Percentiles rank a stretch among this genome's conserved stretches.
phyloP scores from a whole-genome alignment of 768 basidiomycete species.

The Trametes meyenii region DNA sequence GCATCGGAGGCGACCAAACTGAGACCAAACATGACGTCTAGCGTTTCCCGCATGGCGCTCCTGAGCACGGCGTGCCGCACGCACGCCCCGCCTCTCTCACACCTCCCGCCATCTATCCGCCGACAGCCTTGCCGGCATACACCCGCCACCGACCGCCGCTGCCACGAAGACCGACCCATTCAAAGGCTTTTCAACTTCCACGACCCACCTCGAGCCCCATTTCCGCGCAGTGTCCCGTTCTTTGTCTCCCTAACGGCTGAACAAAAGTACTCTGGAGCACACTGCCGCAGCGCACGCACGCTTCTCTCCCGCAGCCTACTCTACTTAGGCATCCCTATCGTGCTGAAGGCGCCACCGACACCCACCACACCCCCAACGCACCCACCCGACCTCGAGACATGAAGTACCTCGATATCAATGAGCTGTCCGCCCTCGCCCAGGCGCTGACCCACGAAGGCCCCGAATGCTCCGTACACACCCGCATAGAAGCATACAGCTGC shows the following conservation, averaged over 20 bases:
- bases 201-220: background rate
- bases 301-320: background rate
- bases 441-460: constrained; percentile 84
- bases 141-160: background rate
- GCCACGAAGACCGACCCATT: background rate
- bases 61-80: background rate
- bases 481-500: constrained; percentile 96
- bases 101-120: constrained; percentile 6
- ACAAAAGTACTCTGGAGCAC: too few species aligned
- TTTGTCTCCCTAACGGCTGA: too few species aligned
- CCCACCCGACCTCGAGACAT: constrained; percentile 43
- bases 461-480: constrained; percentile 86
- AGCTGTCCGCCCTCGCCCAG: constrained; percentile 73
- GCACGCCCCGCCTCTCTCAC: background rate
- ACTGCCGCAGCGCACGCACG: constrained; percentile 5
- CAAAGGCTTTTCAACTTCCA: constrained; percentile 2
- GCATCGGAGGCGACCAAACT: constrained; percentile 15
- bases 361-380: background rate
- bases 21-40: constrained; percentile 20
- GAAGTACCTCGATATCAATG: constrained; percentile 91
- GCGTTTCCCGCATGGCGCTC: constrained; percentile 14
- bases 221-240: too few species aligned
- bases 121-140: background rate
- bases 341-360: background rate
- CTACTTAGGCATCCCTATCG: constrained; percentile 1